phyloP scores from a whole-genome alignment of 2,329 filamentous ascomycete genomes.

The Sporothrix protearum region DNA sequence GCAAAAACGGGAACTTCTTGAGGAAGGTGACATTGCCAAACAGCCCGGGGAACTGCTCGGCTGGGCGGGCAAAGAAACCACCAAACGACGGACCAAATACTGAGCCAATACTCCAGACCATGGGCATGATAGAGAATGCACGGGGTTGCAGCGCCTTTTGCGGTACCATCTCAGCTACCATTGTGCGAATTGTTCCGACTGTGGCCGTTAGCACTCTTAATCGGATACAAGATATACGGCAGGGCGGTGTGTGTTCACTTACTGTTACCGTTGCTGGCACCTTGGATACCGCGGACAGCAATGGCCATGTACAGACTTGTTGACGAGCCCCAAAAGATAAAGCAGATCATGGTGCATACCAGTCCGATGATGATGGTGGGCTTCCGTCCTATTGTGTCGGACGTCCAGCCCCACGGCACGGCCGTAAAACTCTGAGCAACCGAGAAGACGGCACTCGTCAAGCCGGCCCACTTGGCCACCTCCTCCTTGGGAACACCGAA shows the following conservation, averaged over 20 bases:
- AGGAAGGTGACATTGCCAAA: constrained; percentile 68
- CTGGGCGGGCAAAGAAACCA: constrained; percentile 78
- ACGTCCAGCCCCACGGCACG: constrained; percentile 70
- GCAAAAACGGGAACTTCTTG: constrained; percentile 71
- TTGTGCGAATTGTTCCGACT: constrained; percentile 88
- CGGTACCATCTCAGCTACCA: constrained; percentile 89
- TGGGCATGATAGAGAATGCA: constrained; percentile 90
- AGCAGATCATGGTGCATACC: constrained; percentile 74
- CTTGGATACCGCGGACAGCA: constrained; percentile 69
- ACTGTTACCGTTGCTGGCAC: constrained; percentile 82
- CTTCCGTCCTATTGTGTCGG: constrained; percentile 78
- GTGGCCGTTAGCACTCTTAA: neutral
- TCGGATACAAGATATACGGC: neutral
- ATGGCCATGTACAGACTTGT: constrained; percentile 78
- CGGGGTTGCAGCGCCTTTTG: constrained; percentile 80
- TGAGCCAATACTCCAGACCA: constrained; percentile 81
- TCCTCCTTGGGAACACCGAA: constrained; percentile 69
- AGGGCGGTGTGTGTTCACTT: constrained; percentile 28
- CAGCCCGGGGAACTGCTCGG: constrained; percentile 65
- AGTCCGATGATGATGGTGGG: constrained; percentile 72
- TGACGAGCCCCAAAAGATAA: constrained; percentile 79
- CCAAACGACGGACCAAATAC: constrained; percentile 87
- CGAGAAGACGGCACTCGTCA: constrained; percentile 70
- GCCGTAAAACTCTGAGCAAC: constrained; percentile 68
- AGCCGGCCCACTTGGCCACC: constrained; percentile 76